Conservation (phyloP, 2,329 filamentous ascomycete species). For the Colletotrichum sp. region DNA sequence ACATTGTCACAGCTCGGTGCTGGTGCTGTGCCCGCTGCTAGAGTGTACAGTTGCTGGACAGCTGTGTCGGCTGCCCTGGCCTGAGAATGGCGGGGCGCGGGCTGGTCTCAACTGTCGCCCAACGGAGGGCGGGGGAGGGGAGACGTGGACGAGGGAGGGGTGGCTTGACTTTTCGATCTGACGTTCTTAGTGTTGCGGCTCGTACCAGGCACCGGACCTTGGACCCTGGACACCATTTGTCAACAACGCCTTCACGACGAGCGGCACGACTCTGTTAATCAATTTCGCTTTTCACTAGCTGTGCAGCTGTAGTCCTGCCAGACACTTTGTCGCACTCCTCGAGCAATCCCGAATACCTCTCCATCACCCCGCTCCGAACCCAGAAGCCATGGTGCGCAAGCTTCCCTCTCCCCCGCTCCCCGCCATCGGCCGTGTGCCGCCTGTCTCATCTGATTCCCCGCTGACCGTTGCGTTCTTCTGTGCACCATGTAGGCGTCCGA, state of each 20-base stretch:
- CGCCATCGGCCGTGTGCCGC: neutral
- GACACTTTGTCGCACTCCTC: neutral
- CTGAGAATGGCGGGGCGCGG: neutral
- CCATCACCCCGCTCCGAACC: neutral
- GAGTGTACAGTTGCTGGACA: neutral
- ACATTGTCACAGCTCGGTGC: neutral
- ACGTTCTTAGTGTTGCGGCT: constrained; percentile 1
- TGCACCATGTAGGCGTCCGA: constrained; percentile 67
- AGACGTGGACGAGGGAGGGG: constrained; percentile 9
- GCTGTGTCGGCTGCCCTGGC: neutral
- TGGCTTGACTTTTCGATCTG: constrained; percentile 10
- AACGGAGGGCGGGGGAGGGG: neutral
- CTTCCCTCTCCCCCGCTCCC: neutral
- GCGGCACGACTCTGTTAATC: neutral
- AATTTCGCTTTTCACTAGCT: neutral
- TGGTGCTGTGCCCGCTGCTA: neutral
- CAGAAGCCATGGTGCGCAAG: constrained; percentile 3
- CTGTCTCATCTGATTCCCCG: neutral
- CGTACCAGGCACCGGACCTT: neutral
- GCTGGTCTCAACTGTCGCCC: neutral
- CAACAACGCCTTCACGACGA: neutral
- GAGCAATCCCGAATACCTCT: neutral
- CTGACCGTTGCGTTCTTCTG: neutral
- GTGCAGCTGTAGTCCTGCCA: neutral
- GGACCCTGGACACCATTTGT: constrained; percentile 1